Base-by-base conservation (phyloP, 1,284 basidiomycete species). In the Amylostereum areolatum region DNA sequence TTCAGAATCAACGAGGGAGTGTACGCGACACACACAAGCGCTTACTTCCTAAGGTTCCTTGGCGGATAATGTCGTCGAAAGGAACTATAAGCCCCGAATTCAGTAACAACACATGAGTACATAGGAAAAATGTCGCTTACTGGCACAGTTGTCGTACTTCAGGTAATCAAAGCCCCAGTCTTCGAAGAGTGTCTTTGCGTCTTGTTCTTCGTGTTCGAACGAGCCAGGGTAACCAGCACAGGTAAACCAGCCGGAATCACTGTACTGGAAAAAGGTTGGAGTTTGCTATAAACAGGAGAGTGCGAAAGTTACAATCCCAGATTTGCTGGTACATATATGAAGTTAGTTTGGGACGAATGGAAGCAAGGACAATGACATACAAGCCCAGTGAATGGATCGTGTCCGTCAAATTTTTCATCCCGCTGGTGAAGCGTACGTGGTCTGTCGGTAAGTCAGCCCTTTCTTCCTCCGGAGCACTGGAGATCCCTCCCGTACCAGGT, bases 111-210 rank as follows among this genome's bases (percentile, higher is more conserved):
- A 39, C 34, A 25, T 40, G 8, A 32, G 12, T 46, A 40, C 8
- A 24, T 1, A 24, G 7, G 6, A 10, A 28, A 36, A 51, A 18
- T 18, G 18, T 18, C 18, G 18, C 62, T 47, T 59, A 75, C 75
- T 70, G 33, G 68, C 68, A 55, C 77, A 79, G 54, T 79, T 79
- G 53, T 79, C 77, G 50, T 66, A 77, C 74, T 78, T 79, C 6
- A 78, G 60, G 47, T 73, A 71, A 55, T 78, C 74, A 50, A 78
- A 78, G 1, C 74, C 75, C 77, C 77, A 79, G 35, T 74, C 67
- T 33, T 67, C 66, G 59, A 72, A 75, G 57, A 67, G 68, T n/a
- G 67, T 65, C 53, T 67, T 65, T 3, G 62, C 68, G 56, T 76
- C 74, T 45, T 68, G 67, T 18, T 59, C 59, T 60, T 79, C 76